Evolutionary conservation across 2,329 filamentous ascomycete species (phyloP).

Genomic region (Aspergillus sp.): DNA sequence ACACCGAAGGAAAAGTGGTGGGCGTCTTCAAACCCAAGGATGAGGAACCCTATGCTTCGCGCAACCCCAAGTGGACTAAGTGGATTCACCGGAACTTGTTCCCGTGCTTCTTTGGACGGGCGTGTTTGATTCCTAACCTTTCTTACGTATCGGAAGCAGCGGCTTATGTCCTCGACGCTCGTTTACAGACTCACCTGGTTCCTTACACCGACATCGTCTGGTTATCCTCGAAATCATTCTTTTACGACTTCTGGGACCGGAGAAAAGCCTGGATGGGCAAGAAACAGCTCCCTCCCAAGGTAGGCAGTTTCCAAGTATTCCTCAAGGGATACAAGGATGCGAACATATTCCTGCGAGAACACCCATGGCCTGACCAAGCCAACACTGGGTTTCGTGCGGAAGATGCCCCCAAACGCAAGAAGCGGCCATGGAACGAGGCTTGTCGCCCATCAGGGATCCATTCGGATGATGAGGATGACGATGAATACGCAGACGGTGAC

Average conservation of each 20-base stretch:
- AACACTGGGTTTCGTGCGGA: constrained; percentile 60
- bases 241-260: constrained; percentile 96
- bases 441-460: constrained; percentile 63
- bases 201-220: constrained; percentile 95
- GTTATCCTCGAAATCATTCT: constrained; percentile 92
- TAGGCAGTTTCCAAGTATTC: constrained; percentile 95
- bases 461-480: constrained; percentile 57
- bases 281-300: constrained; percentile 79
- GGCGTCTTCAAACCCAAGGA: constrained; percentile 99
- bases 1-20: constrained; percentile 85
- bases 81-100: constrained; percentile 98
- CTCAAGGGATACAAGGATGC: constrained; percentile 95
- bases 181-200: constrained; percentile 83
- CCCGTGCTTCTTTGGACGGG: constrained; percentile 91
- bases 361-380: constrained; percentile 94
- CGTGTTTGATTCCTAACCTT: constrained; percentile 92
- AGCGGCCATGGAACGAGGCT: constrained; percentile 70
- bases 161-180: constrained; percentile 87
- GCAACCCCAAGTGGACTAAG: constrained; percentile 99
- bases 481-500: constrained; percentile 38
- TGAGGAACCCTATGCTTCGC: constrained; percentile 93
- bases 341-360: constrained; percentile 86
- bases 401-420: constrained; percentile 60
- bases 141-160: constrained; percentile 98
- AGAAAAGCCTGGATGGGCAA: constrained; percentile 80